phyloP scores from a whole-genome alignment of 1,139 yeast genomes.

The Saccharomyces hybrid region DNA sequence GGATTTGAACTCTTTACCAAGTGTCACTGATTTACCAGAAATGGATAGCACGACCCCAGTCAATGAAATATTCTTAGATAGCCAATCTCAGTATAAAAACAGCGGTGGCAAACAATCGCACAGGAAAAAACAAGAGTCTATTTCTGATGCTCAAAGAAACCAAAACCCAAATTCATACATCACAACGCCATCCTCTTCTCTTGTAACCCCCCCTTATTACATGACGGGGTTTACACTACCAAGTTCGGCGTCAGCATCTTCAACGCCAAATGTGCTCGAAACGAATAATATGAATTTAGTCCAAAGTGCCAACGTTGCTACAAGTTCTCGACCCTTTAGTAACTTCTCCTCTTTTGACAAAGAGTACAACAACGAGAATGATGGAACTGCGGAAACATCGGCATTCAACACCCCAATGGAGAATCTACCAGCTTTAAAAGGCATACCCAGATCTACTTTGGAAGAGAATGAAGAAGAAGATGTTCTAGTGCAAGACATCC shows the following conservation, averaged over 20 bases:
- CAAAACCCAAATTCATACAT: slow-evolving; percentile 10
- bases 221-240: slow-evolving; percentile 16
- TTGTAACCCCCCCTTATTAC: slow-evolving; percentile 19
- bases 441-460: slow-evolving; percentile 12
- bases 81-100: slow-evolving; percentile 10
- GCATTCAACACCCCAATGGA: slow-evolving; percentile 6
- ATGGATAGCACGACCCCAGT: slow-evolving; percentile 3
- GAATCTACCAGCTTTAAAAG: slow-evolving; percentile 12
- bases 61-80: slow-evolving; percentile 18
- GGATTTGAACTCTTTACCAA: slow-evolving; percentile 15
- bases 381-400: not conserved
- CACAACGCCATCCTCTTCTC: slow-evolving; percentile 13
- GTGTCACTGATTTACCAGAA: slow-evolving; percentile 7
- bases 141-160: slow-evolving; percentile 21
- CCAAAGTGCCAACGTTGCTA: not conserved
- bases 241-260: slow-evolving; percentile 20
- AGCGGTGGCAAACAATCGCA: slow-evolving; percentile 11
- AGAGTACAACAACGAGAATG: not conserved
- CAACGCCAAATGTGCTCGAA: slow-evolving; percentile 21
- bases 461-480: slow-evolving; percentile 16
- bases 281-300: not conserved
- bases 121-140: slow-evolving; percentile 24
- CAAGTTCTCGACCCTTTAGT: slow-evolving; percentile 3
- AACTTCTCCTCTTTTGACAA: slow-evolving; percentile 1
- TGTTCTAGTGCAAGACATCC: not conserved